phyloP scores from a whole-genome alignment of 2,329 filamentous ascomycete species.

The Hawksworthiomyces lignivorus region DNA sequence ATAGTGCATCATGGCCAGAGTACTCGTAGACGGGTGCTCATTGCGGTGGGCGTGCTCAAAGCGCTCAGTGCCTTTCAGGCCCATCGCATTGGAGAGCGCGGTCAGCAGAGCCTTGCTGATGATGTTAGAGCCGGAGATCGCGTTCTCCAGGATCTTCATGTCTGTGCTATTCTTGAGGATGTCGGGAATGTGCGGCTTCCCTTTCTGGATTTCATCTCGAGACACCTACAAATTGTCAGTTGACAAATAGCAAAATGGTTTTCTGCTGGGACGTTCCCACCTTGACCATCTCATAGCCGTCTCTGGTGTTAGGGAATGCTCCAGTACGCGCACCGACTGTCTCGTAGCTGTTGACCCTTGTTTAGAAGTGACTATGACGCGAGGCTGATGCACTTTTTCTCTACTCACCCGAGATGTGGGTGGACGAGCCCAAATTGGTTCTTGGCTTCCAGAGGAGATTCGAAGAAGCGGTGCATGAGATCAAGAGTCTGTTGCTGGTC shows the following conservation, averaged over 20 bases:
- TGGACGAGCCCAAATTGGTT: conserved; percentile 48
- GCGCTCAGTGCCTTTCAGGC: conserved; percentile 35
- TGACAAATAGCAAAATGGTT: conserved; percentile 15
- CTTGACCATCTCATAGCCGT: conserved; percentile 48
- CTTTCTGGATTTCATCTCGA: conserved; percentile 41
- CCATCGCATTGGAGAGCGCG: conserved; percentile 40
- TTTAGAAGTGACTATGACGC: too few species aligned
- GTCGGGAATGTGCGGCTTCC: conserved; percentile 36
- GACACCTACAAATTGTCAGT: conserved; percentile 24
- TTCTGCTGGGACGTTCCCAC: neutral
- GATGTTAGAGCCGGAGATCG: conserved; percentile 42
- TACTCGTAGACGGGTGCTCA: conserved; percentile 39
- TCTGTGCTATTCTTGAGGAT: conserved; percentile 41
- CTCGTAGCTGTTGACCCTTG: conserved; percentile 41
- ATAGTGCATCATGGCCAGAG: conserved; percentile 50
- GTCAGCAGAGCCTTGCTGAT: conserved; percentile 43
- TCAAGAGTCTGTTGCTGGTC: conserved; percentile 45
- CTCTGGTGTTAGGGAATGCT: conserved; percentile 38
- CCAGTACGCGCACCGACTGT: conserved; percentile 41
- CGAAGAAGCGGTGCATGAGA: conserved; percentile 50
- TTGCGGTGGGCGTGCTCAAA: conserved; percentile 46
- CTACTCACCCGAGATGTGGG: conserved; percentile 42
- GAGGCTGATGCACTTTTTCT: too few species aligned
- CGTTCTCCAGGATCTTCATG: conserved; percentile 39
- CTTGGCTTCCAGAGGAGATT: conserved; percentile 44